Percentiles rank a stretch among this genome's conserved stretches.
These are phyloP conservation scores for Colletotrichum salicis DNA, from an alignment of 2,329 filamentous ascomycete species.

Conservation along the genomic window DNA sequence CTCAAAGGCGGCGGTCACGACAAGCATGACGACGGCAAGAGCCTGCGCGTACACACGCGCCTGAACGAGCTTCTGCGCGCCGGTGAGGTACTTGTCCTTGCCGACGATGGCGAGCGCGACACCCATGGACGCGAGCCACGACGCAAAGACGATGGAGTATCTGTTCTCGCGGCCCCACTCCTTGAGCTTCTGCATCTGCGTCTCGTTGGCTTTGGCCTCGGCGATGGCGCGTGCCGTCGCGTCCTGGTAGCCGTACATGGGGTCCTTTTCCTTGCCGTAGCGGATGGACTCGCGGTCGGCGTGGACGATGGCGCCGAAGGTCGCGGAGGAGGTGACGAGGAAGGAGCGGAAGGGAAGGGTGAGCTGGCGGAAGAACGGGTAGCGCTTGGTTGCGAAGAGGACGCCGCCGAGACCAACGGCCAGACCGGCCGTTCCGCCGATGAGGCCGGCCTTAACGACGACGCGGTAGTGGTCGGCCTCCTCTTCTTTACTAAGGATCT, in stretches of 20 bases:
- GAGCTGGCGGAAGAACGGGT: slow-evolving; percentile 80
- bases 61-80: slow-evolving; percentile 90
- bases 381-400: slow-evolving; percentile 74
- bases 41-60: slow-evolving; percentile 95
- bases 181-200: slow-evolving; percentile 68
- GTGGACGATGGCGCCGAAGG: slow-evolving; percentile 87
- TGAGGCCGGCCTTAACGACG: slow-evolving; percentile 81
- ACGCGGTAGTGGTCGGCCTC: slow-evolving; percentile 84
- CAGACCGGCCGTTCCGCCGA: slow-evolving; percentile 78
- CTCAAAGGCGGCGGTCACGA: slow-evolving; percentile 87
- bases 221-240: slow-evolving; percentile 66
- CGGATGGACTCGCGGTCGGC: slow-evolving; percentile 76
- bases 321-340: slow-evolving; percentile 82
- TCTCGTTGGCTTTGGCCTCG: slow-evolving; percentile 66
- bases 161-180: slow-evolving; percentile 83
- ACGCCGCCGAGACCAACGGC: slow-evolving; percentile 75
- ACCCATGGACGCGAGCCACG: slow-evolving; percentile 85
- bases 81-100: slow-evolving; percentile 78
- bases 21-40: slow-evolving; percentile 83
- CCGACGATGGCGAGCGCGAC: slow-evolving; percentile 79
- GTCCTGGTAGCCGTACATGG: slow-evolving; percentile 74
- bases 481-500: slow-evolving; percentile 94
- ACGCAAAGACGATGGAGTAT: slow-evolving; percentile 85
- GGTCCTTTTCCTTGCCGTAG: slow-evolving; percentile 78
- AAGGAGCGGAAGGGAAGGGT: slow-evolving; percentile 93